These are phyloP conservation scores for Eucalyptus melliodora DNA, from an alignment of 345 rosid genomes.

Conservation along the genomic window DNA sequence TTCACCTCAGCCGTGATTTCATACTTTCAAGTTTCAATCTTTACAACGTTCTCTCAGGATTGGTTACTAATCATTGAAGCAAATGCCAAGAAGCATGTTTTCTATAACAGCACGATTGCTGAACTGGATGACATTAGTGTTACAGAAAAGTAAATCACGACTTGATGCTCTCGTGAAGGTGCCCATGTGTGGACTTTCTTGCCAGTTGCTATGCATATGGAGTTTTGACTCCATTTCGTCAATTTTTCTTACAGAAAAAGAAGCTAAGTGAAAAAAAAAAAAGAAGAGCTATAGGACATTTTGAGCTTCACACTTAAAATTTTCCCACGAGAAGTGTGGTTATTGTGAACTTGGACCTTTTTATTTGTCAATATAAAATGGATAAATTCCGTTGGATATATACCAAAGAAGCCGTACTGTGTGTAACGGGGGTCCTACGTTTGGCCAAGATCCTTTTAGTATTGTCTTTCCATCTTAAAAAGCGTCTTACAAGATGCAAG, in stretches of 20 bases:
- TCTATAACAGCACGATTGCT: too few relatives aligned
- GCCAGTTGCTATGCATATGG: neutral
- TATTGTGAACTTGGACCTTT: neutral
- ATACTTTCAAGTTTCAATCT: too few relatives aligned
- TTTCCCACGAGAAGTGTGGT: neutral
- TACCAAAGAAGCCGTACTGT: neutral
- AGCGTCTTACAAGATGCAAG: neutral
- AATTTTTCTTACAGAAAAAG: neutral
- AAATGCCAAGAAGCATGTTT: too few relatives aligned
- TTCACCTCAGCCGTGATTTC: too few relatives aligned
- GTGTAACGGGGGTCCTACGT: neutral
- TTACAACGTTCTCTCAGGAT: too few relatives aligned
- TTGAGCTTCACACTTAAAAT: neutral
- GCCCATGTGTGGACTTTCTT: neutral
- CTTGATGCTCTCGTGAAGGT: neutral
- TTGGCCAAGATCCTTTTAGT: neutral
- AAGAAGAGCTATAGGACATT: neutral
- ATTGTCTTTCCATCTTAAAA: neutral
- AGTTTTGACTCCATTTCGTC: neutral
- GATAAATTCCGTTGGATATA: neutral
- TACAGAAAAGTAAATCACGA: too few relatives aligned
- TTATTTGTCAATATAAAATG: neutral
- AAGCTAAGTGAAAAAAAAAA: neutral
- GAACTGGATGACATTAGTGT: too few relatives aligned
- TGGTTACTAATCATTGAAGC: too few relatives aligned